phyloP scores from a whole-genome alignment of 331 rosid genomes.

The Prunus yedoensis region DNA sequence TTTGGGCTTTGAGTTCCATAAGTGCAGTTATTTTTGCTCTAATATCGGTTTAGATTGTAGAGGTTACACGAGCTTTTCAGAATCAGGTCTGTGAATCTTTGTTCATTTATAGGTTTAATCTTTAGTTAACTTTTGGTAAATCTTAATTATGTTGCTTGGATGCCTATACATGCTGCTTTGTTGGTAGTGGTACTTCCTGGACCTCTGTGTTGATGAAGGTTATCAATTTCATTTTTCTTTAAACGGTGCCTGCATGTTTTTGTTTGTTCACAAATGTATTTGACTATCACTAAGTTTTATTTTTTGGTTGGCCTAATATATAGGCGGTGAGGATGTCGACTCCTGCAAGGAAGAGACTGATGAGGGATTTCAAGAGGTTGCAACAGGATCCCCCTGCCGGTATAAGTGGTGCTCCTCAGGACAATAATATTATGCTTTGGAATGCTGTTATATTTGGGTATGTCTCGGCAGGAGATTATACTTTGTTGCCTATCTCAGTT shows the following conservation, averaged over 20 bases:
- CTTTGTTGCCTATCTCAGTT: neutral
- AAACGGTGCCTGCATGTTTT: neutral
- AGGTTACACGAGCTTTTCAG: neutral
- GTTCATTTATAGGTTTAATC: neutral
- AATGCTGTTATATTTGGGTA: slow-evolving; percentile 99
- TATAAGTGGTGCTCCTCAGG: slow-evolving; percentile 98
- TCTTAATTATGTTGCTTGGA: neutral
- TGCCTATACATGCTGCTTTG: neutral
- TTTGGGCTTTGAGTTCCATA: neutral
- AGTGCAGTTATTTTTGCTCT: too few relatives aligned
- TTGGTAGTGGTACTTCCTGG: neutral
- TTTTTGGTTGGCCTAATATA: slow-evolving; percentile 19
- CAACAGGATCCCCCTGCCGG: slow-evolving; percentile 99
- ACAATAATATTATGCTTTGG: slow-evolving; percentile 96
- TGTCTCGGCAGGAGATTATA: slow-evolving; percentile 18
- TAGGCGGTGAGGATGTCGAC: slow-evolving; percentile 93
- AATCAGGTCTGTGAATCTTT: neutral
- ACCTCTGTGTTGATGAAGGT: neutral
- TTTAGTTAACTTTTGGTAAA: neutral
- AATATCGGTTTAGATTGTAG: neutral
- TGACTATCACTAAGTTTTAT: slow-evolving; percentile 6
- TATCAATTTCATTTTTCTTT: neutral
- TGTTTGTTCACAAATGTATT: neutral
- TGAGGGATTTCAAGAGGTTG: slow-evolving; percentile 97
- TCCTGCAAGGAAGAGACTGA: slow-evolving; percentile 91